Base-by-base conservation (phyloP, 1,284 basidiomycete species). In the Exobasidium cylindrosporum region DNA sequence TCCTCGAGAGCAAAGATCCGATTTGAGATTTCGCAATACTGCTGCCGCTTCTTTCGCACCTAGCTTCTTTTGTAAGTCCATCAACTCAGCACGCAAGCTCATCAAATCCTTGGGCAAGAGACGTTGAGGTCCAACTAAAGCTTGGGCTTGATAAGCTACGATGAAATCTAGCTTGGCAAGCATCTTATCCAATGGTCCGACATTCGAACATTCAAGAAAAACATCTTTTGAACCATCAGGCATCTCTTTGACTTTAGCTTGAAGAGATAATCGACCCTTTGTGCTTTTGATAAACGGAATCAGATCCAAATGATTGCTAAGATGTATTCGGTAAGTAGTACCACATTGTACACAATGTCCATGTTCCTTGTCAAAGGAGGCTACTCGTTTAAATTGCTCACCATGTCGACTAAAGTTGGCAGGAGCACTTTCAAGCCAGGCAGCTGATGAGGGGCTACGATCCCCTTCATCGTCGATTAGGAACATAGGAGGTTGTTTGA, bases 91-190 rank as follows among this genome's bases (percentile, higher is more conserved):
- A 26, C 47, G 23, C 47, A 50, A 7, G 47, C 21, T 50, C 4
- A 55, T 35, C 3, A 55, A 14, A 35, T 55, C 53, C 26, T 40
- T 40, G 2, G 53, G 53, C 4, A 55, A 29, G 2, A 55, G 21
- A 5, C 47, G n/a, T 6, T 44, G 21, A 1, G 53, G 53, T 4
- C 21, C 53, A 17, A 55, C 21, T 26, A 55, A 28, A 44, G 53
- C 53, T 44, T 55, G 53, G 2, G 53, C 53, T 44, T 55, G 53
- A 44, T 31, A 55, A 13, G 24, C 53, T 14, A 55, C 53, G 5
- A 26, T 29, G 17, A 55, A 30, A 23, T 23, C 23, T 21, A 55
- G 21, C 29, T 55, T 44, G 14, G 13, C 29, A 3, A 55, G 29
- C 53, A 32, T 55, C 14, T 14, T 23, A 4, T 55, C 53, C n/a